Evolutionary conservation across 768 basidiomycete genomes (phyloP), one percentile per base, ranked within the genome.

Genomic region (Solioccasus polychromus): DNA sequence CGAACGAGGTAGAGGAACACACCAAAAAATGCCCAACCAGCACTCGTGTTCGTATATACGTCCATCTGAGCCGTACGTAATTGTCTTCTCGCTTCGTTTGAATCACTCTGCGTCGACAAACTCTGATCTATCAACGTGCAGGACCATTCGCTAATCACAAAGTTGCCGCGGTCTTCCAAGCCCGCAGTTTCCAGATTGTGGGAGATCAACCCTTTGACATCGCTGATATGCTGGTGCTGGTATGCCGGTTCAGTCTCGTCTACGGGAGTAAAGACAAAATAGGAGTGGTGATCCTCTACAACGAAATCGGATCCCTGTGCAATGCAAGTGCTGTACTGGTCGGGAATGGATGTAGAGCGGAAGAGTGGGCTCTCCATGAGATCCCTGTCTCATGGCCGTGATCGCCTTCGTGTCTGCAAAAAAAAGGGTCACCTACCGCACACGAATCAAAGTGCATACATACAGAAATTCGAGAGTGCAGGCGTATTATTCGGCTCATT

Each of bases 11-110:
- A 19, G 8, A 22, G 5, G 1, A 23, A 58, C 79, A 50, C 53
- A 83, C 83, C 74, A 84, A 85, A 87, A 60, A 87, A 87, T 28
- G 67, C 65, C 80, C 82, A 87, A 0, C 86, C 83, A 1, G 80
- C 76, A 15, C 79, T 74, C 26, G 63, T 63, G 45, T 74, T 76
- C 3, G 73, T 54, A 53, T 85, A 89, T 0, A 74, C 72, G 18
- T 74, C 70, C 70, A 82, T 71, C 53, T 87, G 85, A 3, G 68
- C 73, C 2, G 66, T 67, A 54, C 84, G 83, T 53, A 85, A 86
- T 4, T 71, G 60, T 42, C 62, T 68, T 24, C 72, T 67, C 15
- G 79, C 75, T 5, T 59, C 62, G 20, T 67, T 63, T 12, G 71
- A 68, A 55, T 85, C 68, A 3, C 53, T 28, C 47, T 79, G 80